Base-by-base conservation (phyloP, 306 rosid species). In the Cucurbita moschata region DNA sequence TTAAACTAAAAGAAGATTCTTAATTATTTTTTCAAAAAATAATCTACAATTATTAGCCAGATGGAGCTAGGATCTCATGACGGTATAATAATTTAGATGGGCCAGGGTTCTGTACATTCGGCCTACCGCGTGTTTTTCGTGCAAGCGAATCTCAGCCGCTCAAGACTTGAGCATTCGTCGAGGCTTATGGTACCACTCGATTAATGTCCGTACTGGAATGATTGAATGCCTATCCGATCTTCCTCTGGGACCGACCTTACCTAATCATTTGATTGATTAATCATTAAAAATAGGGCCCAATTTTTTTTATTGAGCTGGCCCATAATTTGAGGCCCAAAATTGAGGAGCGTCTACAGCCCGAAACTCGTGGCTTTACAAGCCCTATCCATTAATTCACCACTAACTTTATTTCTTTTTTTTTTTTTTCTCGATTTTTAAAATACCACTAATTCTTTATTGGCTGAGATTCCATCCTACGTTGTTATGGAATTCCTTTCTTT, bases 341-440 rank as follows among this genome's bases (percentile, higher is more conserved):
- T 4, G 46, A 68, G 54, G 35, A 47, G 21, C 21, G 42, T 68
- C 4, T 0, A 30, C 19, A 16, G 58, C 74, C 74, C 59, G 43
- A 70, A 70, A 49, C 74, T 69, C 44, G 74, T 69, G 74, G 58
- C 54, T 69, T 69, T 35, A 49, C 44, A 14, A 70, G 74, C 30
- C 74, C 19, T 50, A 26, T 49, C 44, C 46, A 70, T 4, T 26
- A 70, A 50, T 35, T 35, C 19, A 70, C 74, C 74, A 50, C 43
- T 70, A 5, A 23, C n/a, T 47, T 44, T 18, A 43, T 8, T 42
- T 10, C 44, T 0, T 5, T 6, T 66, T 43, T 46, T 7, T 69
- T 13, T 0, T 46, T 68, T 10, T 14, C 26, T 0, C 7, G 4
- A 3, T 38, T 62, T 38, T 37, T 30, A 23, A 68, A 68, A 68